A percentile compares a stretch with the other conserved stretches of the same genome.
Evolutionary conservation across 192 early-diverging fungal genomes (phyloP).

Genomic region (Backusella westeae): DNA sequence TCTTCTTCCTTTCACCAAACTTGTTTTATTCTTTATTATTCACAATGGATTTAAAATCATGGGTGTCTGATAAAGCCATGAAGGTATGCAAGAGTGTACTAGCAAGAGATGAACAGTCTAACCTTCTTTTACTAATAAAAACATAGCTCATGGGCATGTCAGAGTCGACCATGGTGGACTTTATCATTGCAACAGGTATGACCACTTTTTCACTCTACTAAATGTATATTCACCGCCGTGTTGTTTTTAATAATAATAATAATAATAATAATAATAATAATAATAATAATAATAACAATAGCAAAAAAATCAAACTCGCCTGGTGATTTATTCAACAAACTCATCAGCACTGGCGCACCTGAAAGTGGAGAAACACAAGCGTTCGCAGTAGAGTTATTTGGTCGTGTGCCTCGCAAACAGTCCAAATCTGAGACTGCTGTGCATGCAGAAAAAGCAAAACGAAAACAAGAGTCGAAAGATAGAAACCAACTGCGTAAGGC

Average conservation of each 20-base stretch:
- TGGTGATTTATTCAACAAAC: conserved; percentile 43
- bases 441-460: conserved; percentile 39
- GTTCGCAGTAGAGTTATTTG: conserved; percentile 68
- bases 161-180: conserved; percentile 68
- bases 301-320: conserved; percentile 62
- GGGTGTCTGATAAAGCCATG: conserved; percentile 68
- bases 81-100: conserved; percentile 31
- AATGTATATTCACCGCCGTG: neutral
- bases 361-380: conserved; percentile 42
- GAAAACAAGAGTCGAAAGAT: conserved; percentile 63
- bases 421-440: conserved; percentile 26
- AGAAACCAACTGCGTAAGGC: conserved; percentile 42
- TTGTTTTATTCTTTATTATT: too few relatives aligned
- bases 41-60: conserved; percentile 45
- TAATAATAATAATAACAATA: neutral
- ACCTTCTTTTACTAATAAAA: neutral
- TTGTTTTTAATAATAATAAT: neutral
- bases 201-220: neutral
- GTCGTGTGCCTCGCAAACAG: conserved; percentile 53
- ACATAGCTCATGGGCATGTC: conserved; percentile 58
- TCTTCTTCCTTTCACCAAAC: neutral
- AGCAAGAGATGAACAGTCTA: neutral
- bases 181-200: conserved; percentile 59
- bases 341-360: conserved; percentile 66
- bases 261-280: neutral